Conservation (phyloP, 306 rosid genomes). For the Alnus rubra region DNA sequence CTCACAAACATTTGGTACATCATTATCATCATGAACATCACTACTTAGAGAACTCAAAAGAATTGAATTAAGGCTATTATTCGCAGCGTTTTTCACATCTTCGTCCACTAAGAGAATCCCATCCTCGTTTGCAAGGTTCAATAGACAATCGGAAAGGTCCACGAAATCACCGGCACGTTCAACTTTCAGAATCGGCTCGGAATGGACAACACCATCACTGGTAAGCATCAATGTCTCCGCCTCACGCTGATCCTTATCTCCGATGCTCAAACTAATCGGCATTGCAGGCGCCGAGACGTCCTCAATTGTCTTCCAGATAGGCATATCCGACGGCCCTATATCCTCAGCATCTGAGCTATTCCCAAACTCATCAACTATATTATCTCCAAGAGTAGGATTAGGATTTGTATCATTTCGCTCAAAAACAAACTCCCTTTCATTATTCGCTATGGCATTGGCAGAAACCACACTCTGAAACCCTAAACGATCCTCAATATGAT, state of each 20-base stretch:
- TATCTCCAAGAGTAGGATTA: constrained; percentile 22
- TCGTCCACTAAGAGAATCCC: constrained; percentile 35
- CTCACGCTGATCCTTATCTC: constrained; percentile 12
- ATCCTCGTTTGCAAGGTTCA: constrained; percentile 38
- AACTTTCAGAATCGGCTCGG: constrained; percentile 8
- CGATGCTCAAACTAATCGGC: constrained; percentile 43
- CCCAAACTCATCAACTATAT: constrained; percentile 37
- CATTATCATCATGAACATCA: constrained; percentile 40
- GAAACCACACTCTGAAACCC: constrained; percentile 15
- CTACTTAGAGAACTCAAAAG: constrained; percentile 42
- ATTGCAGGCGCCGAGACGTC: constrained; percentile 52
- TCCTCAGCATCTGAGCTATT: constrained; percentile 40
- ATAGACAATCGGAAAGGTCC: constrained; percentile 38
- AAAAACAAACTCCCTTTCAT: constrained; percentile 11
- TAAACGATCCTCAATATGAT: constrained; percentile 16
- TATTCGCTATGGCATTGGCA: background rate
- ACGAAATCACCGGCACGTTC: constrained; percentile 16
- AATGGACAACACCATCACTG: constrained; percentile 10
- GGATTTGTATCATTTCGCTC: constrained; percentile 20
- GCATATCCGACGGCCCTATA: constrained; percentile 43
- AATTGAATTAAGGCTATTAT: constrained; percentile 38
- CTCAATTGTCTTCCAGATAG: constrained; percentile 62
- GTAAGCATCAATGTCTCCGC: constrained; percentile 23
- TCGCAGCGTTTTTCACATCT: constrained; percentile 42
- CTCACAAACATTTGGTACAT: constrained; percentile 28